Evolutionary conservation across 345 rosid species (phyloP).

Genomic region (Litchi chinensis): DNA sequence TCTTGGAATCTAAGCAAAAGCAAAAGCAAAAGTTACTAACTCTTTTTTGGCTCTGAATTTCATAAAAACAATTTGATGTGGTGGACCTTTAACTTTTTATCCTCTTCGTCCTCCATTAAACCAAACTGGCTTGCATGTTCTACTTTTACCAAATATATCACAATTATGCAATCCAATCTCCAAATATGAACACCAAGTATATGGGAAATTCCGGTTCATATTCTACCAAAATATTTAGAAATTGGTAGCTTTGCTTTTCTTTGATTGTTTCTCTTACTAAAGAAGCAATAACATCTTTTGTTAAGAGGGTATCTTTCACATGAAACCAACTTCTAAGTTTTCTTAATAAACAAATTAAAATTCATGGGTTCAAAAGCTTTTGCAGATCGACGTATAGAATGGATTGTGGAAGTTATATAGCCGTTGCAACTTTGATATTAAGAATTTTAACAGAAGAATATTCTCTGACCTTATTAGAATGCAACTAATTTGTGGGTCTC

Average conservation of each 20-base stretch:
- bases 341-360: neutral
- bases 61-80: neutral
- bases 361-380: neutral
- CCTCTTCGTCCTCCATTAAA: neutral
- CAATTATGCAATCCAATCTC: constrained; percentile 2
- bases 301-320: constrained; percentile 20
- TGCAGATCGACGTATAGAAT: neutral
- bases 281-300: neutral
- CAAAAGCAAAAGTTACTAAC: constrained; percentile 12
- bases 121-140: neutral
- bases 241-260: neutral
- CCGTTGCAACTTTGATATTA: constrained; percentile 15
- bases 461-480: constrained; percentile 2
- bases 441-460: constrained; percentile 23
- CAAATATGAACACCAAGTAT: neutral
- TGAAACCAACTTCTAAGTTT: constrained; percentile 5
- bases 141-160: neutral
- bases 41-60: neutral
- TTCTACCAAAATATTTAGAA: neutral
- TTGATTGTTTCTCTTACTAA: too few species aligned
- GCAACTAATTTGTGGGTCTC: neutral
- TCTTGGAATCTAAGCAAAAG: neutral
- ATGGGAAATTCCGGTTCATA: neutral
- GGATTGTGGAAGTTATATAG: constrained; percentile 11
- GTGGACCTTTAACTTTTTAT: neutral